These are phyloP conservation scores for Vachellia pachyceras DNA, from an alignment of 306 rosid species.

Conservation along the genomic window DNA sequence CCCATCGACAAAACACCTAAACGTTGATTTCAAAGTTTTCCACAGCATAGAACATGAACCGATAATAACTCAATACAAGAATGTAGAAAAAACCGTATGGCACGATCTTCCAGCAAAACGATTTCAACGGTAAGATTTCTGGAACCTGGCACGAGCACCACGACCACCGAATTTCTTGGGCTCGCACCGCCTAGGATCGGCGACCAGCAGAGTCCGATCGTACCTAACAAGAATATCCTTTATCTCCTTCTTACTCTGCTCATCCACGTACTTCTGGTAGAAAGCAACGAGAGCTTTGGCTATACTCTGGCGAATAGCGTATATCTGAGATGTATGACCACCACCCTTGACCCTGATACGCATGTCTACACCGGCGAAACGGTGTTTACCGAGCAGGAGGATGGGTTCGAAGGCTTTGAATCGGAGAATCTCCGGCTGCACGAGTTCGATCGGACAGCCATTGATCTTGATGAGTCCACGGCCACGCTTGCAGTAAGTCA, in stretches of 20 bases:
- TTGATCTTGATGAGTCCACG: slow-evolving; percentile 2
- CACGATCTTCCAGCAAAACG: neutral
- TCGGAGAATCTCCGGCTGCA: slow-evolving; percentile 4
- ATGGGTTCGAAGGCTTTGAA: slow-evolving; percentile 6
- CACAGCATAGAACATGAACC: slow-evolving; percentile 10
- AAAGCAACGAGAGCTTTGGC: neutral
- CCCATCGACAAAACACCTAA: neutral
- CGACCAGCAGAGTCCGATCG: neutral
- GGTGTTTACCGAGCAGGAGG: neutral
- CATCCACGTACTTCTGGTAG: slow-evolving; percentile 6
- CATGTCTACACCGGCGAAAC: neutral
- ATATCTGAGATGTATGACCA: slow-evolving; percentile 1
- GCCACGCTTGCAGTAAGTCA: slow-evolving; percentile 5
- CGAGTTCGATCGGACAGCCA: neutral
- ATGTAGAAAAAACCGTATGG: neutral
- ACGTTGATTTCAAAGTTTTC: neutral
- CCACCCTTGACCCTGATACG: slow-evolving; percentile 12
- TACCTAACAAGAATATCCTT: neutral
- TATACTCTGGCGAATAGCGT: neutral
- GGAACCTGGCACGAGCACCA: slow-evolving; percentile 15
- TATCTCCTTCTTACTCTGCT: neutral
- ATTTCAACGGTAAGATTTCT: slow-evolving; percentile 6
- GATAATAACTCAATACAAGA: neutral
- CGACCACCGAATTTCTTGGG: slow-evolving; percentile 9
- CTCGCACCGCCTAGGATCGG: slow-evolving; percentile 5